Evolutionary conservation across 2,329 filamentous ascomycete genomes (phyloP), one percentile per base, ranked within the genome.

Genomic region (Boeremia lycopersici): DNA sequence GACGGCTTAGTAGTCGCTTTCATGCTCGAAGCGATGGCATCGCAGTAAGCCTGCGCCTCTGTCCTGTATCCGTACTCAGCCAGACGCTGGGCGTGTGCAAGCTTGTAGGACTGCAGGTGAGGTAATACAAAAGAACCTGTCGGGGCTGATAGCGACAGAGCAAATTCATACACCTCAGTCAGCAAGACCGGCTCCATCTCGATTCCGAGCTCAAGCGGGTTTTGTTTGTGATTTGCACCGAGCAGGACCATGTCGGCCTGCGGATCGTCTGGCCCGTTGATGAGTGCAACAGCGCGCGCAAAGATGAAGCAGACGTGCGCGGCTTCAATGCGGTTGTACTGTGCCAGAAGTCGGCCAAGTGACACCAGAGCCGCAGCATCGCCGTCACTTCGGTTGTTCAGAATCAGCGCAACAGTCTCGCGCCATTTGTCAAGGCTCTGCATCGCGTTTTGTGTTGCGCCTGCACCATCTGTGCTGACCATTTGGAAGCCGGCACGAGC

Each of bases 101-200:
- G 81, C 75, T 98, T 99, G 81, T 96, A 98, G 1, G 88, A 86
- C 53, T 96, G 86, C 30, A 99, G 78, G 74, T 99, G 93, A 11
- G 93, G 91, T 53, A 90, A 84, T 35, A 84, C 82, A 30, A 85
- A 78, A 0, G 81, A 75, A 9, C 81, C 75, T 9, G 56, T 54
- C 26, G 62, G 79, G 19, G 83, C 83, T 2, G 88, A 81, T 12
- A 98, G 82, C 9, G 90, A 90, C 10, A 91, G 80, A 0, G 90
- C 92, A 72, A 91, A 98, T 72, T 99, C 95, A 68, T 96, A 98
- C 0, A 96, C 86, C 74, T 99, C 95, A 36, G 91, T 98, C n/a
- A 99, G 83, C 45, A 97, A 81, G n/a, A 97, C 85, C 4, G 91
- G 85, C 70, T 98, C 92, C 6, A 90, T 83, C 65, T 98, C 92